phyloP scores from a whole-genome alignment of 1,284 basidiomycete species.

The Fomes fomentarius region DNA sequence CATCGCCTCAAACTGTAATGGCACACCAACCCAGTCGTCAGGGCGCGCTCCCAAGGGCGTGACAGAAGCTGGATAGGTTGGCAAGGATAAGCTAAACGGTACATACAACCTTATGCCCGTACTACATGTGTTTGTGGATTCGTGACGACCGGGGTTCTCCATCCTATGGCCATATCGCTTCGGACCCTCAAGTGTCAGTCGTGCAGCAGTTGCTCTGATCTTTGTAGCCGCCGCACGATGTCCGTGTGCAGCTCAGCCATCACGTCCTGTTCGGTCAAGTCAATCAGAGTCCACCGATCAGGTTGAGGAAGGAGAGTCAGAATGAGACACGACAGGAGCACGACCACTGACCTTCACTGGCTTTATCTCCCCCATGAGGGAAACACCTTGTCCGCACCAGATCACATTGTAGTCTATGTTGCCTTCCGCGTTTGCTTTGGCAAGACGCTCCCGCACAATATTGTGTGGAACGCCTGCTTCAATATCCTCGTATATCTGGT shows the following conservation, averaged over 20 bases:
- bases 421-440: constrained; percentile 43
- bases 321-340: neutral
- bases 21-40: neutral
- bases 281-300: constrained; percentile 10
- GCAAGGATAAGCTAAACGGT: constrained; percentile 14
- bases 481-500: constrained; percentile 60
- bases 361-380: constrained; percentile 56
- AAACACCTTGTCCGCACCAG: constrained; percentile 75
- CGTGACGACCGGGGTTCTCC: constrained; percentile 1
- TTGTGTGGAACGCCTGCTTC: constrained; percentile 53
- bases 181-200: constrained; percentile 6
- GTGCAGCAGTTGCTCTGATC: constrained; percentile 12
- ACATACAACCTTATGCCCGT: neutral
- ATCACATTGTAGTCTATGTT: constrained; percentile 57
- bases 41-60: constrained; percentile 13
- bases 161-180: constrained; percentile 14
- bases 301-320: neutral
- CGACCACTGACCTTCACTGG: constrained; percentile 51
- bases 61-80: constrained; percentile 16
- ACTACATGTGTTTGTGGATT: too few species aligned
- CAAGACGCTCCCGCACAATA: constrained; percentile 47
- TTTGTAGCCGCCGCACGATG: constrained; percentile 19
- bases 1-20: constrained; percentile 5
- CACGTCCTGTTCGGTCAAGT: constrained; percentile 14
- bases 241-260: constrained; percentile 23